Evolutionary conservation across 352 stramenopile species (phyloP).

Genomic region (Phytophthora hybrid): DNA sequence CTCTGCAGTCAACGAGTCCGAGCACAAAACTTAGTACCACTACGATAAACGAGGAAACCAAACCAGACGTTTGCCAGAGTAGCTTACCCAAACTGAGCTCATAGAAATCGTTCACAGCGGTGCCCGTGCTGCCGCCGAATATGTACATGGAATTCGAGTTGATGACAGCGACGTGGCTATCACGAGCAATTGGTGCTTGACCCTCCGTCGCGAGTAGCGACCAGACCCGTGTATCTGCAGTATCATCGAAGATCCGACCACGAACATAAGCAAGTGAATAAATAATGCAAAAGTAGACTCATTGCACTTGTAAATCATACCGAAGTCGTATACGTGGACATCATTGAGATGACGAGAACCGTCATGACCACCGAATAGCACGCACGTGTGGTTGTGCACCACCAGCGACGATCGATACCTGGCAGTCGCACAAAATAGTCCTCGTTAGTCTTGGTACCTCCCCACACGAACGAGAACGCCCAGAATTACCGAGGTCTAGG

Average conservation of each 20-base stretch:
- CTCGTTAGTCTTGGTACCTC: conserved; percentile 1
- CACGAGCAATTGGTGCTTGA: conserved; percentile 92
- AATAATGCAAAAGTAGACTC: not conserved
- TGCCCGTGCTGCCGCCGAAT: conserved; percentile 96
- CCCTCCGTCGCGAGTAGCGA: conserved; percentile 91
- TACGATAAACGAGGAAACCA: not conserved
- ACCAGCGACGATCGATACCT: conserved; percentile 93
- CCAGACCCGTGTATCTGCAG: conserved; percentile 85
- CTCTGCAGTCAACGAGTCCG: conserved; percentile 36
- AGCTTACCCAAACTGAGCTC: conserved; percentile 88
- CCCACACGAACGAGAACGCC: not conserved
- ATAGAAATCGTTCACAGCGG: conserved; percentile 98
- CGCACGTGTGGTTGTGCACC: conserved; percentile 92
- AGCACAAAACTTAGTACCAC: not conserved
- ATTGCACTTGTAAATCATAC: conserved; percentile 34
- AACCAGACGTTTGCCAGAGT: not conserved
- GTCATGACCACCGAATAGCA: conserved; percentile 98
- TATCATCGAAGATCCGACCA: conserved; percentile 4
- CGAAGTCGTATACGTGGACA: conserved; percentile 97
- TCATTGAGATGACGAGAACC: conserved; percentile 97
- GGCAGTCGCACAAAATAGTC: not conserved
- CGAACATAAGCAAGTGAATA: conserved; percentile 5
- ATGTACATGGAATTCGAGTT: conserved; percentile 96
- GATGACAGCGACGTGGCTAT: conserved; percentile 96
- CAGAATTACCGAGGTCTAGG: conserved; percentile 69